Percentiles rank a stretch among this genome's conserved stretches.
phyloP scores from a whole-genome alignment of 805 yeast species.

The Spathaspora passalidarum region DNA sequence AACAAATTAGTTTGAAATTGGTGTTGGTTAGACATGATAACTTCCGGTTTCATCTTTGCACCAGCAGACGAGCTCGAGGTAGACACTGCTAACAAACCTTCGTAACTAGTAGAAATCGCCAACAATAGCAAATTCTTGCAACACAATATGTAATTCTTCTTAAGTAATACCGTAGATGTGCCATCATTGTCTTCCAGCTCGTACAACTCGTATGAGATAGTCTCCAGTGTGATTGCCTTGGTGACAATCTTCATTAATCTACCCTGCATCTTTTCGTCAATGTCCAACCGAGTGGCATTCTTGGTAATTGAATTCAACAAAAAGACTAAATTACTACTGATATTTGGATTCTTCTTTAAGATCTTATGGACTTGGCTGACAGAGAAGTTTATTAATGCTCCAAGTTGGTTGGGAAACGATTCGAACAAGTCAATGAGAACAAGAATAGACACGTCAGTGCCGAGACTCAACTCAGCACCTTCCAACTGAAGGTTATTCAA shows the following conservation, averaged over 20 bases:
- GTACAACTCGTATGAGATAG: constrained; percentile 16
- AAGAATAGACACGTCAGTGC: constrained; percentile 23
- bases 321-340: constrained; percentile 25
- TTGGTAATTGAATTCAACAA: constrained; percentile 30
- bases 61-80: constrained; percentile 33
- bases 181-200: constrained; percentile 11
- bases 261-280: constrained; percentile 38
- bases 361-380: constrained; percentile 36
- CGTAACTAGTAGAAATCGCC: constrained; percentile 35
- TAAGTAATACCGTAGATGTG: constrained; percentile 21
- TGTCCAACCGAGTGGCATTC: constrained; percentile 33
- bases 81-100: constrained; percentile 32
- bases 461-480: constrained; percentile 14
- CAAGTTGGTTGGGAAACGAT: constrained; percentile 31
- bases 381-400: constrained; percentile 33
- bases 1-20: constrained; percentile 32
- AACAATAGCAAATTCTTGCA: constrained; percentile 31
- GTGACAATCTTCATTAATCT: constrained; percentile 31
- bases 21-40: constrained; percentile 38
- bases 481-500: constrained; percentile 20
- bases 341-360: constrained; percentile 30
- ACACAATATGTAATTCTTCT: constrained; percentile 30
- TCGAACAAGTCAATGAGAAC: constrained; percentile 38
- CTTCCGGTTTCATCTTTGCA: constrained; percentile 41
- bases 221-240: constrained; percentile 22